Base-by-base conservation (phyloP, 73 alveolate genomes). In the Blepharisma japonicum region DNA sequence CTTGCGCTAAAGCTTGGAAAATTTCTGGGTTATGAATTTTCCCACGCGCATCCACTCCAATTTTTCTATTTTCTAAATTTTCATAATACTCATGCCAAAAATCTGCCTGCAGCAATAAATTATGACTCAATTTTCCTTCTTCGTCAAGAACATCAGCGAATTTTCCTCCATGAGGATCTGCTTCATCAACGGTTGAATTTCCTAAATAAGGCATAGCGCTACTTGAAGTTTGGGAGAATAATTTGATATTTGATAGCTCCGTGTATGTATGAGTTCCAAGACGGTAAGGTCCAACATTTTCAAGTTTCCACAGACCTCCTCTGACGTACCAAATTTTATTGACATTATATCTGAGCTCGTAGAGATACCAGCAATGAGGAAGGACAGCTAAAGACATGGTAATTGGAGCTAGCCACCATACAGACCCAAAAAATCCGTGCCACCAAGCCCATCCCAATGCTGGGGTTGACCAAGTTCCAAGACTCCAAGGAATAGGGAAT, bases 401-500 rank as follows among this genome's bases (percentile, higher is more conserved):
- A 32, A 32, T 32, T 32, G 42, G 42, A 32, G 42, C 42, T 32
- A 32, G 42, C 42, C 42, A 32, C 42, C 42, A 32, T 32, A 3
- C 42, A 32, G 42, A 32, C 42, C 42, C 42, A 3, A 32, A 32
- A 32, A 32, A 32, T 32, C 42, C 42, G 42, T 32, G 42, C 42
- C 42, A 32, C 42, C 42, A 32, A 32, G 42, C 42, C 42, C 42
- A 32, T 32, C 42, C 47, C 50, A 61, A 2, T 9, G 14, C 39
- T 61, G 74, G 74, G 46, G 74, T 14, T 2, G 18, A 14, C 39
- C 47, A 61, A 14, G 74, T 61, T 61, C 74, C 74, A 2, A 61
- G 39, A 61, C 47, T 14, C 74, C 74, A 61, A 25, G 74, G 74
- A 8, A 61, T 14, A 14, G 74, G 74, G 74, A 61, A 61, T 8